Base-by-base conservation (phyloP, 2,329 filamentous ascomycete species). In the Colletotrichum noveboracense region DNA sequence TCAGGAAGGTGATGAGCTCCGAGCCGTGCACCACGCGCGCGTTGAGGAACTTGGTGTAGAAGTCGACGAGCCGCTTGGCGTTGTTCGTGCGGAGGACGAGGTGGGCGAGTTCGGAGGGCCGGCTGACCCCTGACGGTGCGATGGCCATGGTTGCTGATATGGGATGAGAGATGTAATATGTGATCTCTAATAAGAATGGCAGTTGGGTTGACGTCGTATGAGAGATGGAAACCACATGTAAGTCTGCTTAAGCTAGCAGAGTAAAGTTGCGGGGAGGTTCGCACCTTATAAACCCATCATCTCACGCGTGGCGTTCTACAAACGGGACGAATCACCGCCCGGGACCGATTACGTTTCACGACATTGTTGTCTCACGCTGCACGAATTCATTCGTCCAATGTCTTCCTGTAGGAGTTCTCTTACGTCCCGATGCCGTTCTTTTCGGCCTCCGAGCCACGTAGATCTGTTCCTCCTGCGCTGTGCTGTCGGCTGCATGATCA, bases 1-100 rank as follows among this genome's bases (percentile, higher is more conserved):
- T 81, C 36, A 88, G 74, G 76, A 88, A 88, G 1, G 83, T 72
- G 36, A 85, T 36, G 8, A 52, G 38, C 2, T 80, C 77, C 56
- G 77, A 81, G 38, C 81, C 77, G 71, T 78, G 78, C 32, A 78
- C 75, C 9, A 82, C 75, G 6, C 74, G 78, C 12, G 81, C 86
- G 60, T 83, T 82, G 4, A 87, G 81, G 69, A 87, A 84, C 5
- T 76, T 79, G 58, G 79, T 79, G 78, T 86, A 87, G 76, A 83
- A 88, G 7, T 80, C 75, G 3, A 82, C 70, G 81, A 87, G 52
- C 18, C 28, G 34, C 28, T 58, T 32, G 14, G 32, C 26, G 48
- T 75, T 16, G 9, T 26, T 73, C 36, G 32, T 48, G 16, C 73
- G 70, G 12, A 75, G 70, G 14, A 75, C 73, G 14, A 75, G 26